Evolutionary conservation across 352 stramenopile genomes (phyloP), one percentile per base, ranked within the genome.

Genomic region (Thalassiosira livingstoniorum): DNA sequence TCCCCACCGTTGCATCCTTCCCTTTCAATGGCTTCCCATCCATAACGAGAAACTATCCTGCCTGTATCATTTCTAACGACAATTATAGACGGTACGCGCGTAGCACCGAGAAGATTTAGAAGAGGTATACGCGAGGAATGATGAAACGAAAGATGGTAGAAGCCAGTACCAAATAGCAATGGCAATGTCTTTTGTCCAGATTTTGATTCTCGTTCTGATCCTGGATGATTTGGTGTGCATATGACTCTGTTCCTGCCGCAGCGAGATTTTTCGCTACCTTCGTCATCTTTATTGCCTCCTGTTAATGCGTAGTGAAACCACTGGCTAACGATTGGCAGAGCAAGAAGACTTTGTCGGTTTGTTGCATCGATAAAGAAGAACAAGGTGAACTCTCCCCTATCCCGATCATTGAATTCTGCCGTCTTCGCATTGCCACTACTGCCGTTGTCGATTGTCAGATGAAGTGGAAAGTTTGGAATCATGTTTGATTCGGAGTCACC

Each of bases 281-380:
- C 18, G 32, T 0, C 11, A 18, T 62, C 29, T 27, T 60, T 64
- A 23, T 55, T 27, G 4, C 4, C 21, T n/a, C 21, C 31, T 47
- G 29, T 34, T 15, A 83, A 34, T 64, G 63, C 55, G 68, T 85
- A 53, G 5, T 69, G 57, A 29, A 67, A 85, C 78, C 78, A 85
- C 64, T 74, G 66, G 27, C 78, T 85, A 25, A 80, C 65, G 15
- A 73, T 51, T n/a, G 78, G 72, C 37, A 85, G 73, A 2, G 70
- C 70, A 58, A 57, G 47, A 15, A 85, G 53, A 47, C 78, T 85
- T 57, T 85, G 78, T 47, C 64, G 37, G 53, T 85, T 85, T 25
- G 72, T 80, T 15, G 31, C 73, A 78, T 85, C 78, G 18, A 73
- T 65, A 47, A 85, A 78, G 35, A 85, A 80, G 55, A 85, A 85